A percentile compares a stretch with the other conserved stretches of the same genome.
Conservation (phyloP, 345 rosid species). For the Aquilaria malaccensis region DNA sequence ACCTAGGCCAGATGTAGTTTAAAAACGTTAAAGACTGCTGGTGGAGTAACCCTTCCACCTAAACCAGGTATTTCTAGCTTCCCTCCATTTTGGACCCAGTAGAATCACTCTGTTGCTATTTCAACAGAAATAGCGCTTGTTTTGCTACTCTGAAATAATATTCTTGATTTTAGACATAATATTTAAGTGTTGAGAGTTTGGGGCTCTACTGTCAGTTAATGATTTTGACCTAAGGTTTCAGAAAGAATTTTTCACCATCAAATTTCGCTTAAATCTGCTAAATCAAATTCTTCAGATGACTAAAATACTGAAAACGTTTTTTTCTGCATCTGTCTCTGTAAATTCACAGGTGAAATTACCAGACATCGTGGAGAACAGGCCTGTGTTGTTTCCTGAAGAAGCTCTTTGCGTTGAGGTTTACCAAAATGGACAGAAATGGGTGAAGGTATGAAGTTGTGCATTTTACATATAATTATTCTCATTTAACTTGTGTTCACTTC, state of each 20-base stretch:
- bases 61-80: too few relatives aligned
- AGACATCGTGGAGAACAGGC: conserved; percentile 23
- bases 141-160: too few relatives aligned
- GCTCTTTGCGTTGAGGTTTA: conserved; percentile 69
- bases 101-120: too few relatives aligned
- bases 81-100: too few relatives aligned
- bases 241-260: not conserved
- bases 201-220: not conserved
- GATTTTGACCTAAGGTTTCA: not conserved
- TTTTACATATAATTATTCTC: not conserved
- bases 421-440: conserved; percentile 29
- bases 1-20: too few relatives aligned
- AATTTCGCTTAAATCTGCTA: not conserved
- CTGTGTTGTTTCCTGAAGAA: conserved; percentile 48
- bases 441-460: conserved; percentile 38
- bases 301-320: not conserved
- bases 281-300: conserved; percentile 9
- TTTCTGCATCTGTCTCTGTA: too few relatives aligned
- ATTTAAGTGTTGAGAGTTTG: not conserved
- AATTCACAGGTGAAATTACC: conserved; percentile 33
- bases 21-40: too few relatives aligned
- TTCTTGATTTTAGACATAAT: too few relatives aligned
- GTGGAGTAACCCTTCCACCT: too few relatives aligned
- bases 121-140: too few relatives aligned
- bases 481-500: not conserved